Evolutionary conservation across 169 alveolate species (phyloP).

Genomic region (Plasmodium adleri): DNA sequence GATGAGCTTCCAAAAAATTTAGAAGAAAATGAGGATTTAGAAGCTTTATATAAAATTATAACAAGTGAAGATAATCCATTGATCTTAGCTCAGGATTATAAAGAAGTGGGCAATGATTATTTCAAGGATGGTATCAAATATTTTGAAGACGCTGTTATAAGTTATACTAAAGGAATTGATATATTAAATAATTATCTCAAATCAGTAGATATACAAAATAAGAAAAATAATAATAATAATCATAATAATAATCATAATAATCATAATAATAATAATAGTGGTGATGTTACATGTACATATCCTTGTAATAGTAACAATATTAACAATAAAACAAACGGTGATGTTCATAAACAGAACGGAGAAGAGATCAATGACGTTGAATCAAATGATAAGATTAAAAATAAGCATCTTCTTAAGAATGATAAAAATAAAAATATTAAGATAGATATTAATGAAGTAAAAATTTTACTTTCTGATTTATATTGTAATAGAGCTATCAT

Average conservation of each 20-base stretch:
- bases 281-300: neutral
- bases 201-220: too few relatives aligned
- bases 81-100: constrained; percentile 63
- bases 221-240: neutral
- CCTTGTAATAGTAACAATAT: neutral
- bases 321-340: neutral
- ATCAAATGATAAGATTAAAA: neutral
- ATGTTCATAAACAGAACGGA: neutral
- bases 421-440: neutral
- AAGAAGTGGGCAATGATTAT: constrained; percentile 68
- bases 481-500: constrained; percentile 52
- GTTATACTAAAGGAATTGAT: constrained; percentile 62
- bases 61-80: constrained; percentile 42
- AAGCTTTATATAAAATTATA: constrained; percentile 59
- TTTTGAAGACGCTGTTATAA: constrained; percentile 70
- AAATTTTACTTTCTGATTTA: constrained; percentile 30
- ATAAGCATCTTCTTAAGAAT: neutral
- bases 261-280: neutral
- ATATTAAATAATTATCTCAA: constrained; percentile 11
- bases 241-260: neutral
- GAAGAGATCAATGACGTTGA: neutral
- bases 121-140: constrained; percentile 55
- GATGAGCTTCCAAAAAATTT: constrained; percentile 59
- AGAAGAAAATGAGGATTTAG: constrained; percentile 67
- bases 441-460: constrained; percentile 6